These are phyloP conservation scores for Firmiana major DNA, from an alignment of 345 rosid species.

Conservation along the genomic window DNA sequence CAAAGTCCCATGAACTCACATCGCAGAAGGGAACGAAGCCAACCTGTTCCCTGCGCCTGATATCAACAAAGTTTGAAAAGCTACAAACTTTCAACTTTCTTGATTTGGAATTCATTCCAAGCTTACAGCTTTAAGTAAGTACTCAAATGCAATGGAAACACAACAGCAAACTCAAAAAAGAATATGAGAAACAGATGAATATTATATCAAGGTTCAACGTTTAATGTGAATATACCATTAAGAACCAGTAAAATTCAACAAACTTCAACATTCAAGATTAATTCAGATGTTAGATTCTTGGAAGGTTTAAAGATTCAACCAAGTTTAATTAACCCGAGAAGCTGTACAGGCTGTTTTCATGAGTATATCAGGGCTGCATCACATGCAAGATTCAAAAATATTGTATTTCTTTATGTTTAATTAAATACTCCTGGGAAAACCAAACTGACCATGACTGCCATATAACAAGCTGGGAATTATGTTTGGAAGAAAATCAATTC, in stretches of 20 bases:
- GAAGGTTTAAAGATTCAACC: background rate
- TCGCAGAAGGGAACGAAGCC: no score
- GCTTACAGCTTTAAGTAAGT: background rate
- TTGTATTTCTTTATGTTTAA: background rate
- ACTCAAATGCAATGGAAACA: background rate
- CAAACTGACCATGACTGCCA: background rate
- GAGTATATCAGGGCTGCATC: background rate
- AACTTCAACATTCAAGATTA: background rate
- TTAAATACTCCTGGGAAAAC: conserved; percentile 5
- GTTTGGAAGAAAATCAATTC: background rate
- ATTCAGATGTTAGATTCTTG: background rate
- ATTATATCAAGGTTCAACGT: background rate
- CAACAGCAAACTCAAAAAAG: background rate
- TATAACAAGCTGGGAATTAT: no score
- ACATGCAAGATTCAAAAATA: background rate
- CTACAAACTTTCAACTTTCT: background rate
- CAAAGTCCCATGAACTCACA: no score
- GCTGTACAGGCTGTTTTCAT: background rate
- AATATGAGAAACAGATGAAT: background rate
- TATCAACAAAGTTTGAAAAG: background rate
- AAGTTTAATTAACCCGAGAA: background rate
- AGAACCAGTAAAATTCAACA: no score
- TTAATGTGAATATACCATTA: background rate
- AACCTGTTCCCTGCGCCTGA: no score
- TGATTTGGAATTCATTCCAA: conserved; percentile 5